Evolutionary conservation across 805 yeast genomes (phyloP).

Genomic region (Komagataella kurtzmanii): DNA sequence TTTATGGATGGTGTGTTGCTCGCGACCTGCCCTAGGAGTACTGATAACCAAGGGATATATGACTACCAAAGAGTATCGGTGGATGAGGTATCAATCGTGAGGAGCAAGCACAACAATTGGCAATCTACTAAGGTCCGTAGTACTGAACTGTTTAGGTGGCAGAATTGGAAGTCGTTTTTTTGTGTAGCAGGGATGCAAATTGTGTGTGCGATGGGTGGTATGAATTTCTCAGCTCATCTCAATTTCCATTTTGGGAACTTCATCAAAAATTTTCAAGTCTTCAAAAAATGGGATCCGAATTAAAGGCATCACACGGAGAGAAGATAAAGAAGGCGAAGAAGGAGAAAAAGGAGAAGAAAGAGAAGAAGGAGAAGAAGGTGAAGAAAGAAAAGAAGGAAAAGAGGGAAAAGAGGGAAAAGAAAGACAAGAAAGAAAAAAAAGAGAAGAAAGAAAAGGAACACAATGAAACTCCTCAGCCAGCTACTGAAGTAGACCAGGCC

Average conservation of each 20-base stretch:
- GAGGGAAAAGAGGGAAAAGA: constrained; percentile 25
- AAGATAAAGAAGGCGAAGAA: constrained; percentile 13
- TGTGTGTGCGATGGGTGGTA: not conserved
- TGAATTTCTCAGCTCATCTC: not conserved
- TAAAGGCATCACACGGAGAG: not conserved
- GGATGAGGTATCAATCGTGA: not conserved
- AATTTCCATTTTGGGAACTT: not conserved
- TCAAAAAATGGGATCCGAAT: not conserved
- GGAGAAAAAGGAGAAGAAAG: constrained; percentile 12
- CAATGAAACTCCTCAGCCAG: constrained; percentile 2
- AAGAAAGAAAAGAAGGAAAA: constrained; percentile 19
- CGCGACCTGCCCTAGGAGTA: not conserved
- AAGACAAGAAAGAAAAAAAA: constrained; percentile 18
- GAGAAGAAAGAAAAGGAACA: constrained; percentile 6
- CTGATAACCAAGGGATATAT: not conserved
- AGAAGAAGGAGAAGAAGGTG: constrained; percentile 13
- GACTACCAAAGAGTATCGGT: not conserved
- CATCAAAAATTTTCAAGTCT: not conserved
- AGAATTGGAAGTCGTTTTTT: no score
- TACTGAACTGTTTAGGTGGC: not conserved
- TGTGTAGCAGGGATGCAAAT: not conserved
- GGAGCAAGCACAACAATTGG: not conserved
- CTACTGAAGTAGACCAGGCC: constrained; percentile 24
- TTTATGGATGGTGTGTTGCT: not conserved
- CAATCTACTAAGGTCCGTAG: not conserved